Conservation (phyloP, 371 early-diverging fungal species). For the Rhizopus sp. region DNA sequence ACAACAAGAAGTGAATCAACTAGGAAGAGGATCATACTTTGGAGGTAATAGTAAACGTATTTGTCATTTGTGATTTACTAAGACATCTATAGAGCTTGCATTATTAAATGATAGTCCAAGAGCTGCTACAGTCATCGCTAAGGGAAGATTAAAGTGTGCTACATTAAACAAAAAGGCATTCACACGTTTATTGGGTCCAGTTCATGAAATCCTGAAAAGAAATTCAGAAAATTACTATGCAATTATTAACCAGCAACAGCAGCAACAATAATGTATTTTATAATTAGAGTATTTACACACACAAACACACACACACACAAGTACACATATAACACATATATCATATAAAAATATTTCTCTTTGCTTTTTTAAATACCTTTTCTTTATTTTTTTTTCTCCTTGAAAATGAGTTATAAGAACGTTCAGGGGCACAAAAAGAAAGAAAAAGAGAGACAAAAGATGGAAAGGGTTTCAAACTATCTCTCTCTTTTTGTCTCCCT, state of each 20-base stretch:
- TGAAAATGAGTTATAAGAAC: background rate
- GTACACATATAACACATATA: background rate
- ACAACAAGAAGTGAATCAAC: constrained; percentile 73
- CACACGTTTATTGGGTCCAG: constrained; percentile 88
- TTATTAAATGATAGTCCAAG: constrained; percentile 87
- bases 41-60: constrained; percentile 67
- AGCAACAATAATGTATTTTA: constrained; percentile 14
- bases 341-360: too few species aligned
- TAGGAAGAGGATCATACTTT: constrained; percentile 92
- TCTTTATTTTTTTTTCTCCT: background rate
- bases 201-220: constrained; percentile 87
- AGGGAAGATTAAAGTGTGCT: constrained; percentile 87
- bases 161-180: constrained; percentile 90
- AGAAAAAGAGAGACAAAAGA: too few species aligned
- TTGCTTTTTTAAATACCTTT: too few species aligned
- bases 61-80: background rate
- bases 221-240: constrained; percentile 78
- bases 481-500: too few species aligned
- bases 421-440: background rate
- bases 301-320: background rate
- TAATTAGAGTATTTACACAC: background rate
- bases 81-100: constrained; percentile 71
- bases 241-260: constrained; percentile 31
- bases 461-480: too few species aligned
- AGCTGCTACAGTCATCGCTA: constrained; percentile 83